Percentiles rank a stretch among this genome's conserved stretches.
phyloP scores from a whole-genome alignment of 805 yeast genomes.

The Starmerella floris region DNA sequence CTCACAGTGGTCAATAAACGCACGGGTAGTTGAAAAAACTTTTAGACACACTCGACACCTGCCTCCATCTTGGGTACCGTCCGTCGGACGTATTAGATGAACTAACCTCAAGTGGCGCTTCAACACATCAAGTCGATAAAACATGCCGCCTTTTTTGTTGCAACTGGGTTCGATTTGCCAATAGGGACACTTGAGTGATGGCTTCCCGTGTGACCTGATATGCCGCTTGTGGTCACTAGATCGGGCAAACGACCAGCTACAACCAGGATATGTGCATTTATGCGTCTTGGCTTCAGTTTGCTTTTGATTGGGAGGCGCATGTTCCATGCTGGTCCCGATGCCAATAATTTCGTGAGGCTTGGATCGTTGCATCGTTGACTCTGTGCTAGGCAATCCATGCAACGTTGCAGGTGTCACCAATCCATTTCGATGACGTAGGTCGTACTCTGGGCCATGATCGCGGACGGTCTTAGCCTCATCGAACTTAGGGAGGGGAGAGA shows the following conservation, averaged over 20 bases:
- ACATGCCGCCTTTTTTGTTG: constrained; percentile 65
- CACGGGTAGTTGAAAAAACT: constrained; percentile 41
- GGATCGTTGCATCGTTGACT: too few relatives aligned
- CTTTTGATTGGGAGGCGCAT: too few relatives aligned
- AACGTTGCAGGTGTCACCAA: too few relatives aligned
- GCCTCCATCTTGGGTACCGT: constrained; percentile 40
- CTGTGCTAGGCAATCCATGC: too few relatives aligned
- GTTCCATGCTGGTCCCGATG: too few relatives aligned
- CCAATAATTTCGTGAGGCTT: too few relatives aligned
- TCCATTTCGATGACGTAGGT: too few relatives aligned
- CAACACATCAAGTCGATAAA: constrained; percentile 58
- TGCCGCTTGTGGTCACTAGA: constrained; percentile 60
- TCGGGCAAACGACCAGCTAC: constrained; percentile 60
- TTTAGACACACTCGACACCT: constrained; percentile 54
- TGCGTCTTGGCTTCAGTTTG: constrained; percentile 12
- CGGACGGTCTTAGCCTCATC: too few relatives aligned
- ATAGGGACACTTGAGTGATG: constrained; percentile 59
- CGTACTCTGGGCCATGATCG: too few relatives aligned
- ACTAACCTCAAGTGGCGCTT: constrained; percentile 60
- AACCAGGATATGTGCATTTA: constrained; percentile 31
- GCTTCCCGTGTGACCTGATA: constrained; percentile 49
- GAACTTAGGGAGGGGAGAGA: too few relatives aligned
- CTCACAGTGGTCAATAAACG: constrained; percentile 51
- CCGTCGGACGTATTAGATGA: constrained; percentile 41
- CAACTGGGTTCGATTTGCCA: constrained; percentile 58